Percentiles rank a stretch among this genome's conserved stretches.
Evolutionary conservation across 2,329 filamentous ascomycete genomes (phyloP).

Genomic region (Hypoxylon sp.): DNA sequence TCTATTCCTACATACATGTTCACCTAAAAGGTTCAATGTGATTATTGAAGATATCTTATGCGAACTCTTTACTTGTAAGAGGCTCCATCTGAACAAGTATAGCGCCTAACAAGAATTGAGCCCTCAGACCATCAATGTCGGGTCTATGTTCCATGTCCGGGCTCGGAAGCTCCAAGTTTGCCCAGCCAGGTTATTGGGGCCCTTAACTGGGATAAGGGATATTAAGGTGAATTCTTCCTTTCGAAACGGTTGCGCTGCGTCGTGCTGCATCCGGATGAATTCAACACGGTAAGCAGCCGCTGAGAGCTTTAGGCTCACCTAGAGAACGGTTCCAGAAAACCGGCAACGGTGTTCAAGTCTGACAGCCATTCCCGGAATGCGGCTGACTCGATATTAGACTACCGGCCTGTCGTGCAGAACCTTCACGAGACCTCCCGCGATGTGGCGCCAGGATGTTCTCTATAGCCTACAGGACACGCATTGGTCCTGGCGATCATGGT

Average conservation of each 20-base stretch:
- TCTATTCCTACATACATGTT: slow-evolving; percentile 14
- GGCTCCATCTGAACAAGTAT: slow-evolving; percentile 19
- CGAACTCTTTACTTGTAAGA: slow-evolving; percentile 19
- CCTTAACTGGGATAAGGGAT: slow-evolving; percentile 34
- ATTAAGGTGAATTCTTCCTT: slow-evolving; percentile 36
- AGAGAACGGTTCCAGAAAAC: slow-evolving; percentile 41
- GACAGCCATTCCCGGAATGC: slow-evolving; percentile 38
- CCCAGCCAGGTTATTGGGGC: slow-evolving; percentile 28
- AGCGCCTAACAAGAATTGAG: slow-evolving; percentile 19
- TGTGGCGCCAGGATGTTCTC: slow-evolving; percentile 35
- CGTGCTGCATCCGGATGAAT: slow-evolving; percentile 41
- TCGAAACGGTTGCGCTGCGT: slow-evolving; percentile 28
- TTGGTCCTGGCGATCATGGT: slow-evolving; percentile 46
- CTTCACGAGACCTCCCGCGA: slow-evolving; percentile 41
- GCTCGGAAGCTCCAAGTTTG: slow-evolving; percentile 24
- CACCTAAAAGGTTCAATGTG: slow-evolving; percentile 18
- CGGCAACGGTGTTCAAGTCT: slow-evolving; percentile 32
- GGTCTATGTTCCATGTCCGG: slow-evolving; percentile 32
- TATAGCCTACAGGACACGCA: slow-evolving; percentile 43
- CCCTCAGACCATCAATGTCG: slow-evolving; percentile 35
- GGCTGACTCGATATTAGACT: slow-evolving; percentile 46
- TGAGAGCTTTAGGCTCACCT: slow-evolving; percentile 34
- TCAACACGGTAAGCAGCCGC: slow-evolving; percentile 19
- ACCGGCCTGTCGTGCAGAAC: slow-evolving; percentile 39
- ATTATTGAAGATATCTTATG: slow-evolving; percentile 22